phyloP scores from a whole-genome alignment of 345 rosid species.

The Eucalyptus microcorys region DNA sequence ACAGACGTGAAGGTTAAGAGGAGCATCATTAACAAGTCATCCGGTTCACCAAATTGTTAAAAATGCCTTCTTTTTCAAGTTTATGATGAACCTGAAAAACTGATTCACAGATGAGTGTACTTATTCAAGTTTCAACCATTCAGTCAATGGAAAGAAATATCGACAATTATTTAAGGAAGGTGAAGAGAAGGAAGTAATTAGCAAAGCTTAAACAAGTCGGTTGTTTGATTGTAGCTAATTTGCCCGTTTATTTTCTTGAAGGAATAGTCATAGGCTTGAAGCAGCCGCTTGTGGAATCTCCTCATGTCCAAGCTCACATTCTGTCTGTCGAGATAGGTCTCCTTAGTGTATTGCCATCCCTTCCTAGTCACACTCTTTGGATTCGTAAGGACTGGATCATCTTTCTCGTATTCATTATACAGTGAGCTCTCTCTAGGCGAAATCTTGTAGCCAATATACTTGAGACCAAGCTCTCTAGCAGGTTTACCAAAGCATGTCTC shows the following conservation, averaged over 20 bases:
- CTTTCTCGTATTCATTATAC: conserved; percentile 31
- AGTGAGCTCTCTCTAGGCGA: conserved; percentile 58
- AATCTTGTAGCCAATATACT: conserved; percentile 50
- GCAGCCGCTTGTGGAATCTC: conserved; percentile 45
- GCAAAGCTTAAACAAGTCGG: background rate
- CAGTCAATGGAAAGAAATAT: background rate
- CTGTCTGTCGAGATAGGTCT: conserved; percentile 61
- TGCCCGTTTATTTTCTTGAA: conserved; percentile 1
- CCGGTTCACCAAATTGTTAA: background rate
- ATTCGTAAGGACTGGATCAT: conserved; percentile 53
- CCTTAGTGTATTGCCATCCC: conserved; percentile 76
- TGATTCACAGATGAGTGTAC: background rate
- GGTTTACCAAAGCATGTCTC: conserved; percentile 71
- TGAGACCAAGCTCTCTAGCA: conserved; percentile 60
- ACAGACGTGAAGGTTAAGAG: background rate
- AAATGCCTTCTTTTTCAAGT: background rate
- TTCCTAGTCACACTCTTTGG: conserved; percentile 40
- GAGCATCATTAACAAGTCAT: background rate
- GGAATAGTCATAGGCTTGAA: conserved; percentile 33
- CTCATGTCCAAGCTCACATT: conserved; percentile 39
- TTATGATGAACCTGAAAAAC: background rate
- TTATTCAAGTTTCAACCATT: background rate
- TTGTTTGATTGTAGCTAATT: background rate
- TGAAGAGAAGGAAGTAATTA: background rate
- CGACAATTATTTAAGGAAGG: background rate